Evolutionary conservation across 164 flowering plant genomes (phyloP), one percentile per base, ranked within the genome.

Genomic region (Platanus orientalis): DNA sequence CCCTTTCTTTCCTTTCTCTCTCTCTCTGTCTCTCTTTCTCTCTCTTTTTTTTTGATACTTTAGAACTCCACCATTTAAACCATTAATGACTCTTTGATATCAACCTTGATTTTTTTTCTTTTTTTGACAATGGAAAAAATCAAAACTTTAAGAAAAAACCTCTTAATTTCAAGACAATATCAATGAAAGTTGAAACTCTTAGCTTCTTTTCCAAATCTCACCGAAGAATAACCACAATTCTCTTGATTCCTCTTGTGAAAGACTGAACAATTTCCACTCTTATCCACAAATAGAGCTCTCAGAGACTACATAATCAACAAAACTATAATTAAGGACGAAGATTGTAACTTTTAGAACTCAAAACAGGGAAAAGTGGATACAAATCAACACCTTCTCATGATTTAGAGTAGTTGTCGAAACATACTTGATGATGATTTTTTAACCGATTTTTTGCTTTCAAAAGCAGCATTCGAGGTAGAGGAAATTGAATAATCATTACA

Each of bases 401-500:
- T 47, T 42, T 24, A 57, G 40, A 56, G 34, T 44, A 34, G 42
- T 28, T n/a, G 29, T 4, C 6, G 34, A 25, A 44, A n/a, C 42
- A 36, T 36, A 36, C 29, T 17, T n/a, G 19, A 59, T n/a, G 26
- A 7, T 13, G 21, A 21, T 1, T 61, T 24, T 29, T 9, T 21
- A 12, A 29, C 20, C 27, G 12, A 29, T 5, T 21, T 21, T 55
- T 56, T 45, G 42, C n/a, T n/a, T 61, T 28, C 12, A 34, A 14
- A 23, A 6, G 7, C 64, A 30, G 17, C 52, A 44, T 20, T 25
- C 45, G 2, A 45, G 2, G 49, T 17, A 36, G 19, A 25, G 49
- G 4, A 30, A 19, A 56, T 48, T 50, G 44, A 54, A 66, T 24
- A 54, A 54, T 64, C 32, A 57, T 55, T 57, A n/a, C 64, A 56